Evolutionary conservation across 2,329 filamentous ascomycete genomes (phyloP).

Genomic region (Exserohilum turcica): DNA sequence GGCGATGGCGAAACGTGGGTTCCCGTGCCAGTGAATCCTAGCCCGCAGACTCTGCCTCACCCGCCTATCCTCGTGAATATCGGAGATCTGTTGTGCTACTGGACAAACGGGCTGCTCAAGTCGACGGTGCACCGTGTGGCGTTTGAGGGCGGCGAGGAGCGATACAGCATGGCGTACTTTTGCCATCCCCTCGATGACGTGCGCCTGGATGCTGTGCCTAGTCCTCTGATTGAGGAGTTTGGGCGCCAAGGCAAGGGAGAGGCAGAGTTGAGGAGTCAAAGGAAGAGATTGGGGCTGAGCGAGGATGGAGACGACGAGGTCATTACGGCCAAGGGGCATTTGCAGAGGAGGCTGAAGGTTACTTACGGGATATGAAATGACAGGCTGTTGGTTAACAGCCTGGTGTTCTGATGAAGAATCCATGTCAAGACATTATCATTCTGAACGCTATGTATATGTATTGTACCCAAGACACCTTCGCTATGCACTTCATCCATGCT

Average conservation of each 20-base stretch:
- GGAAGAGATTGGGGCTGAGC: slow-evolving; percentile 51
- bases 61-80: slow-evolving; percentile 64
- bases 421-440: neutral
- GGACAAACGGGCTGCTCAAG: slow-evolving; percentile 86
- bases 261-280: slow-evolving; percentile 43
- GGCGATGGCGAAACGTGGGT: slow-evolving; percentile 52
- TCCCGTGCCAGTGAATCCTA: slow-evolving; percentile 52
- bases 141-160: slow-evolving; percentile 59
- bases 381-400: neutral
- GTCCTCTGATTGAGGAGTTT: slow-evolving; percentile 53
- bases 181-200: slow-evolving; percentile 65
- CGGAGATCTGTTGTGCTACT: slow-evolving; percentile 77
- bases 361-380: slow-evolving; percentile 57
- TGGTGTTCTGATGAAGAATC: neutral
- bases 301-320: slow-evolving; percentile 48
- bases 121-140: slow-evolving; percentile 89
- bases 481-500: slow-evolving; percentile 18
- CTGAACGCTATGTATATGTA: slow-evolving; percentile 6
- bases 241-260: slow-evolving; percentile 32
- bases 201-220: slow-evolving; percentile 61
- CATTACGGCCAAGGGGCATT: slow-evolving; percentile 64
- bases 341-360: slow-evolving; percentile 61
- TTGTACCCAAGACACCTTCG: slow-evolving; percentile 15
- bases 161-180: slow-evolving; percentile 67
- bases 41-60: slow-evolving; percentile 66